These are phyloP conservation scores for Seiridium cupressi DNA, from an alignment of 2,329 filamentous ascomycete genomes.

Conservation along the genomic window DNA sequence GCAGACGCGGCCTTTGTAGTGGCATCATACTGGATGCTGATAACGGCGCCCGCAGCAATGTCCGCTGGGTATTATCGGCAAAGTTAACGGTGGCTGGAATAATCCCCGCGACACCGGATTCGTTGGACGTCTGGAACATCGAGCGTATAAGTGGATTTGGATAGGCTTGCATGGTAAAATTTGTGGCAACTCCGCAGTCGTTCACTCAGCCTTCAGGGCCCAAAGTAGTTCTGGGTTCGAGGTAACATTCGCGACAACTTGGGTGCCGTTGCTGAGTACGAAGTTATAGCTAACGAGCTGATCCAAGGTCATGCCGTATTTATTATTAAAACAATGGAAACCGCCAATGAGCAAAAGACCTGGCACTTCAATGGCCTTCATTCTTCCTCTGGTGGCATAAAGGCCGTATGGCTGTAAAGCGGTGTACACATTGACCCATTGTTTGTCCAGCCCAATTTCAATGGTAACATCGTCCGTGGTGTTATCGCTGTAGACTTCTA, in stretches of 20 bases:
- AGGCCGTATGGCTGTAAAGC: neutral
- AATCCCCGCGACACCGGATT: slow-evolving; percentile 20
- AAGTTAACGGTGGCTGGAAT: slow-evolving; percentile 25
- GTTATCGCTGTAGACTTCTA: neutral
- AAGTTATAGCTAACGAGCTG: neutral
- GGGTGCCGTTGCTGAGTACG: neutral
- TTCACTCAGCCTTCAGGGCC: neutral
- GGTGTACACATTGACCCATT: slow-evolving; percentile 9
- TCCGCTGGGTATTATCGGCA: slow-evolving; percentile 15
- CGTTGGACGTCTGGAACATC: slow-evolving; percentile 29
- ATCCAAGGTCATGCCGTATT: neutral
- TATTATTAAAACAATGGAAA: slow-evolving; percentile 6
- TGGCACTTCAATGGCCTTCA: slow-evolving; percentile 9
- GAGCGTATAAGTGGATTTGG: slow-evolving; percentile 24
- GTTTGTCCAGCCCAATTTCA: slow-evolving; percentile 2
- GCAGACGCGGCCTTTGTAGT: slow-evolving; percentile 22
- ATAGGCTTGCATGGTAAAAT: neutral
- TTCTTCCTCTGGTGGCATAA: slow-evolving; percentile 6
- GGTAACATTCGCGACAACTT: neutral
- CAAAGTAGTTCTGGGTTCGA: neutral
- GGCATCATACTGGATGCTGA: slow-evolving; percentile 28
- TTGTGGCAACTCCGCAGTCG: neutral
- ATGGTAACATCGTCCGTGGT: neutral
- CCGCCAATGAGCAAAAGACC: slow-evolving; percentile 10
- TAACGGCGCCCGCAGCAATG: slow-evolving; percentile 29